phyloP scores from a whole-genome alignment of 2,329 filamentous ascomycete genomes.

The Hawksworthiomyces lignivorus region DNA sequence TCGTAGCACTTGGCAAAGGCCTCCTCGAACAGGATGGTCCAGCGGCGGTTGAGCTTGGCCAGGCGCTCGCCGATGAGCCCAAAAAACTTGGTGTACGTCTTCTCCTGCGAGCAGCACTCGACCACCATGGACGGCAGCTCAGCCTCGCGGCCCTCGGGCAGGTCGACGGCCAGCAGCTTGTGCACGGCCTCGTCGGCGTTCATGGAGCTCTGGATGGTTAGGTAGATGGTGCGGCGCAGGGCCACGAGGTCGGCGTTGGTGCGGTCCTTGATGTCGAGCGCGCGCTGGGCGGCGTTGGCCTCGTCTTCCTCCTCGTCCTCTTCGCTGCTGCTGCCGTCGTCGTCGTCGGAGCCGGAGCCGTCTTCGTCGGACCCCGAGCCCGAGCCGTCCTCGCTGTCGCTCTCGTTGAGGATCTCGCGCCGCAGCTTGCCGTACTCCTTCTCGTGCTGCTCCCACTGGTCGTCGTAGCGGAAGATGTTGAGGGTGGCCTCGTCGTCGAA shows the following conservation, averaged over 20 bases:
- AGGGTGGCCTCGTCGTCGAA: conserved; percentile 78
- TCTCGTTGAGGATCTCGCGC: conserved; percentile 90
- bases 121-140: conserved; percentile 96
- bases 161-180: conserved; percentile 89
- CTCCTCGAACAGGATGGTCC: conserved; percentile 87
- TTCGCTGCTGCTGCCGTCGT: conserved; percentile 48
- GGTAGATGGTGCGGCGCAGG: conserved; percentile 85
- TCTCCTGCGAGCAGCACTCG: conserved; percentile 93
- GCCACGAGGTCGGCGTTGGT: conserved; percentile 94
- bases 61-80: conserved; percentile 91
- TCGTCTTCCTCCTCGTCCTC: conserved; percentile 47
- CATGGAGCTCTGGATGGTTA: conserved; percentile 95
- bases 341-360: conserved; percentile 48
- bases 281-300: conserved; percentile 69
- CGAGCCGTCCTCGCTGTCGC: conserved; percentile 61
- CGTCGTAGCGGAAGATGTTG: conserved; percentile 93
- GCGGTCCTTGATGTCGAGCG: conserved; percentile 94
- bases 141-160: conserved; percentile 77
- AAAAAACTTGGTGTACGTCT: conserved; percentile 96
- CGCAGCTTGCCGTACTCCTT: conserved; percentile 83
- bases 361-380: conserved; percentile 42
- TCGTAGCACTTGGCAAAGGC: conserved; percentile 91
- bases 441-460: conserved; percentile 85
- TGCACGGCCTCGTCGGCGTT: conserved; percentile 96
- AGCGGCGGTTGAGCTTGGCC: conserved; percentile 89